A percentile compares a stretch with the other conserved stretches of the same genome.
Evolutionary conservation across 371 early-diverging fungal genomes (phyloP).

Genomic region (Rhizomucor miehei): DNA sequence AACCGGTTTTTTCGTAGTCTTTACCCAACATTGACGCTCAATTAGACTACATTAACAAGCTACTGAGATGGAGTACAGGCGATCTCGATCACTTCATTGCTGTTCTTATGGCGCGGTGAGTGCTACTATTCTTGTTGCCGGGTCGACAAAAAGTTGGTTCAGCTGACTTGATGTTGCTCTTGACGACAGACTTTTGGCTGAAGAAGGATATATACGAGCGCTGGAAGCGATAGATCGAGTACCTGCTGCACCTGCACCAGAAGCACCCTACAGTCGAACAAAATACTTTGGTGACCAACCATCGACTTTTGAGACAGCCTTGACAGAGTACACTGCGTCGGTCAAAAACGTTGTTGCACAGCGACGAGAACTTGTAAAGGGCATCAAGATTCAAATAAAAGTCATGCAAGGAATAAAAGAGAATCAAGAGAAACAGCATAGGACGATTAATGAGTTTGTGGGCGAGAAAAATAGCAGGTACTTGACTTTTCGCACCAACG

Average conservation of each 20-base stretch:
- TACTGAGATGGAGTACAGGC: constrained; percentile 10
- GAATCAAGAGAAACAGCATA: constrained; percentile 8
- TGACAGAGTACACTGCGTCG: constrained; percentile 4
- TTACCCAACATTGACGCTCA: constrained; percentile 16
- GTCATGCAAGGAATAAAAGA: constrained; percentile 3
- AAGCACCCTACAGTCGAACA: background rate
- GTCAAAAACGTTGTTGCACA: background rate
- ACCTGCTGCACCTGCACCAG: constrained; percentile 7
- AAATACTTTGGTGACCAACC: constrained; percentile 6
- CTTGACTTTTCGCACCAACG: constrained; percentile 6
- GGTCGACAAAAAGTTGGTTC: background rate
- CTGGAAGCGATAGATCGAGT: constrained; percentile 3
- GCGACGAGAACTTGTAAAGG: constrained; percentile 10
- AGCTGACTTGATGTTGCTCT: background rate
- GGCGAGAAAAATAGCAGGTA: constrained; percentile 12
- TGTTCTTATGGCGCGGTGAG: constrained; percentile 9
- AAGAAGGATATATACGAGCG: constrained; percentile 10
- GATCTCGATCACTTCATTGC: constrained; percentile 13
- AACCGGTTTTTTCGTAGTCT: background rate
- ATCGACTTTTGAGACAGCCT: constrained; percentile 7
- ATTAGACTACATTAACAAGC: constrained; percentile 12
- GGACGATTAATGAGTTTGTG: constrained; percentile 6
- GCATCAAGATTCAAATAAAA: constrained; percentile 9
- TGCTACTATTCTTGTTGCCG: background rate
- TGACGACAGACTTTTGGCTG: constrained; percentile 1